Base-by-base conservation (phyloP, 2,329 filamentous ascomycete genomes). In the Exserohilum turcica region DNA sequence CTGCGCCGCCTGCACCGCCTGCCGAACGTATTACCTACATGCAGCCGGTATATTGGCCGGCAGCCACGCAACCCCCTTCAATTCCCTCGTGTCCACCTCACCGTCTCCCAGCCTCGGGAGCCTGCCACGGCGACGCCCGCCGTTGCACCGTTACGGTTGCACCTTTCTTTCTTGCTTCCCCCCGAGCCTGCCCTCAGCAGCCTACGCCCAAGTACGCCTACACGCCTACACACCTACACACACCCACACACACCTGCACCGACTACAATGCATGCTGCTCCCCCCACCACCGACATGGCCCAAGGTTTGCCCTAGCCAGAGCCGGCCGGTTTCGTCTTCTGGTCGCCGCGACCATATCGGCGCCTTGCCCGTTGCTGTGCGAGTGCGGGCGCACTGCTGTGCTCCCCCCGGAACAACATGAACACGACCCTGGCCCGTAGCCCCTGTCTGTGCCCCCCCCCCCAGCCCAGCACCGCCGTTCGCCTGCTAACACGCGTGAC, bases 31-130 rank as follows among this genome's bases (percentile, higher is more conserved):
- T 29, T 37, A 35, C 37, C 52, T 61, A 35, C 37, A 54, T 61
- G 61, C 59, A 57, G 43, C 18, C 56, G 48, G 37, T 53, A 47
- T 60, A 61, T 63, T 58, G 54, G 59, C 48, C 37, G 54, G 65
- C 62, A 63, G 59, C 61, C 62, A 62, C 56, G 19, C 15, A 24
- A 44, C 49, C 39, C 57, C 54, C 43, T 43, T 40, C 46, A 33
- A 40, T 44, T n/a, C 35, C 37, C 42, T 49, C 42, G 36, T 52
- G 38, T 44, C 46, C 52, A 19, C 35, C 39, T 29, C 27, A 15
- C 21, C 28, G 18, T 36, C 31, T 33, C 45, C 48, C 31, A 43
- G 21, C 37, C 21, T 24, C n/a, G n/a, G n/a, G n/a, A n/a, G n/a
- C n/a, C n/a, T n/a, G n/a, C n/a, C n/a, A n/a, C n/a, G n/a, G n/a